phyloP scores from a whole-genome alignment of 176 grass and related monocot species.

The Olyra latifolia region DNA sequence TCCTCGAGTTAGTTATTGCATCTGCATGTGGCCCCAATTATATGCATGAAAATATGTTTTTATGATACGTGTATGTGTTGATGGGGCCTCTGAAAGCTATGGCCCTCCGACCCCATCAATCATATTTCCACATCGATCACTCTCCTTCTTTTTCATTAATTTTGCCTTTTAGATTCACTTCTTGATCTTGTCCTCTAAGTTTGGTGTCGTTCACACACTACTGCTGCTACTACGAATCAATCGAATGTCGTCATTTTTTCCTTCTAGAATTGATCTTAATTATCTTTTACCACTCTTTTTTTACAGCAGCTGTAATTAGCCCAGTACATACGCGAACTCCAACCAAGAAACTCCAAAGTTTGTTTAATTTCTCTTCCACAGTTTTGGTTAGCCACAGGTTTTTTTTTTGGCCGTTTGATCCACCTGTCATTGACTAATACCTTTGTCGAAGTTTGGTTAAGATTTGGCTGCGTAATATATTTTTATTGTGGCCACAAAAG shows the following conservation, averaged over 20 bases:
- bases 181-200: neutral
- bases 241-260: neutral
- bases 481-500: too few species aligned
- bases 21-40: slow-evolving; percentile 20
- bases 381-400: too few species aligned
- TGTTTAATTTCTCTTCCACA: too few species aligned
- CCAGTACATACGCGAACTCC: neutral
- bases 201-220: neutral
- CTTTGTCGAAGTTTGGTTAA: too few species aligned
- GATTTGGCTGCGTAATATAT: too few species aligned
- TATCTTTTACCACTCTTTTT: neutral
- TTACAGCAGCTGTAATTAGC: neutral
- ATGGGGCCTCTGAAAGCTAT: slow-evolving; percentile 52
- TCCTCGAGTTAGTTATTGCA: slow-evolving; percentile 42
- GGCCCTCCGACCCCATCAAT: slow-evolving; percentile 47
- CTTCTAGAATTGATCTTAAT: neutral
- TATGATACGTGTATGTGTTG: slow-evolving; percentile 10
- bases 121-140: slow-evolving; percentile 20
- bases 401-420: too few species aligned
- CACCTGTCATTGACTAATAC: too few species aligned
- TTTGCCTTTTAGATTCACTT: neutral
- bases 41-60: neutral
- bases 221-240: neutral
- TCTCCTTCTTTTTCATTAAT: neutral
- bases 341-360: neutral